Evolutionary conservation across 2,329 filamentous ascomycete species (phyloP).

Genomic region (Aspergillus ochraceoroseus): DNA sequence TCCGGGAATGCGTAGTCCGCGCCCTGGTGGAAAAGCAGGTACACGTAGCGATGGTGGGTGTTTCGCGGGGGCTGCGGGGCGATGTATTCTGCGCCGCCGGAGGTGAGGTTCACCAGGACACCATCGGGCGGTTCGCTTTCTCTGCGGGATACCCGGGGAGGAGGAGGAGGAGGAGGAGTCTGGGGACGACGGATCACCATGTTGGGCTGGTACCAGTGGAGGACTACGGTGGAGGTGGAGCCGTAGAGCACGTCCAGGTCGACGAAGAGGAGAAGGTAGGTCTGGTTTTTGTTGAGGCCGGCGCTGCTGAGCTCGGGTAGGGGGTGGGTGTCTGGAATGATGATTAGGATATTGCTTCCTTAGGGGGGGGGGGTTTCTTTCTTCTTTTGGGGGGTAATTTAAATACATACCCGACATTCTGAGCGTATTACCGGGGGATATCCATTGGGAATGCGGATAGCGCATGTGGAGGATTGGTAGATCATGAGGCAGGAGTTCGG

Average conservation of each 20-base stretch:
- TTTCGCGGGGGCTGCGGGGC: conserved; percentile 27
- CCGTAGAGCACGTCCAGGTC: conserved; percentile 25
- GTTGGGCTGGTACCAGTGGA: conserved; percentile 30
- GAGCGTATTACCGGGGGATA: conserved; percentile 19
- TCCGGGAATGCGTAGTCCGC: conserved; percentile 26
- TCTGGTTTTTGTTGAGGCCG: conserved; percentile 9
- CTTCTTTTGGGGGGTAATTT: no score
- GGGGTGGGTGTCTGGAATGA: conserved; percentile 13
- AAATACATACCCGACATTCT: conserved; percentile 10
- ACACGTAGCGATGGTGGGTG: conserved; percentile 31
- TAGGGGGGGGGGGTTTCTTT: no score
- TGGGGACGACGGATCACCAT: conserved; percentile 9
- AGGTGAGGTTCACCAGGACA: conserved; percentile 2
- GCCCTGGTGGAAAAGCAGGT: conserved; percentile 29
- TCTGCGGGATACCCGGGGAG: no score
- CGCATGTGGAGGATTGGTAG: conserved; percentile 15
- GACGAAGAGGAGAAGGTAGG: conserved; percentile 25
- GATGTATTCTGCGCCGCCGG: conserved; percentile 25
- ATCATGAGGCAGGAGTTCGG: background rate
- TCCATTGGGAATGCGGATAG: conserved; percentile 20
- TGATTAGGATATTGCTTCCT: no score
- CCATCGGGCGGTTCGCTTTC: no score
- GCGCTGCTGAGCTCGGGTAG: conserved; percentile 20
- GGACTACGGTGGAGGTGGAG: conserved; percentile 17
- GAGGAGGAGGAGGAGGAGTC: no score